These are phyloP conservation scores for Nitzschia putrida DNA, from an alignment of 108 stramenopile genomes.

Conservation along the genomic window DNA sequence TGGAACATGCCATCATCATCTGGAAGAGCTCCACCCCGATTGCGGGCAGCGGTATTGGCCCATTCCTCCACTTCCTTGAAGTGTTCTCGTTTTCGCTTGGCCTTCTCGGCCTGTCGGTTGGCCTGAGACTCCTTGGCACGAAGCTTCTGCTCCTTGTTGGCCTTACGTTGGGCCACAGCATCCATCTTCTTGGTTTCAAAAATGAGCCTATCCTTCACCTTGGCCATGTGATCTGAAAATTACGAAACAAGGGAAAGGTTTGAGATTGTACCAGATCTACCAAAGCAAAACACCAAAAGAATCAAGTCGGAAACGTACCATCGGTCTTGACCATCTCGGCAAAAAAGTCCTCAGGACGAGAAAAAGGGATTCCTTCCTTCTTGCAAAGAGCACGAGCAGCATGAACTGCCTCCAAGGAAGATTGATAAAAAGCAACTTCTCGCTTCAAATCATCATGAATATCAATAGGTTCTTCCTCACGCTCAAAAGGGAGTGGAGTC, in stretches of 20 bases:
- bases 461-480: constrained; percentile 54
- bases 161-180: constrained; percentile 84
- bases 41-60: constrained; percentile 70
- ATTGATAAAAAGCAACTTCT: constrained; percentile 95
- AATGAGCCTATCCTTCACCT: constrained; percentile 96
- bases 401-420: constrained; percentile 86
- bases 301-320: constrained; percentile 68
- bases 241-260: constrained; percentile 8
- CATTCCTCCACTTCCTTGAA: constrained; percentile 86
- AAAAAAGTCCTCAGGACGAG: constrained; percentile 95
- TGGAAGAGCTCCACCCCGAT: constrained; percentile 52
- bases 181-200: constrained; percentile 98
- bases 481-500: constrained; percentile 75
- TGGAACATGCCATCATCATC: constrained; percentile 58
- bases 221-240: constrained; percentile 84
- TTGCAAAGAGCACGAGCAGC: constrained; percentile 66
- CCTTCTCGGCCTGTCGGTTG: constrained; percentile 87
- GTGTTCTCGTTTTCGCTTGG: constrained; percentile 84
- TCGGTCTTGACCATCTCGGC: constrained; percentile 99
- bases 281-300: neutral
- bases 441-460: constrained; percentile 96
- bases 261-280: neutral
- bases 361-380: constrained; percentile 66
- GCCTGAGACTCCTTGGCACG: constrained; percentile 63
- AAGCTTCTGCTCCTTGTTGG: constrained; percentile 60